Percentiles rank a stretch among this genome's conserved stretches.
Conservation (phyloP, 192 early-diverging fungal genomes). For the Rhizophagus clarus region DNA sequence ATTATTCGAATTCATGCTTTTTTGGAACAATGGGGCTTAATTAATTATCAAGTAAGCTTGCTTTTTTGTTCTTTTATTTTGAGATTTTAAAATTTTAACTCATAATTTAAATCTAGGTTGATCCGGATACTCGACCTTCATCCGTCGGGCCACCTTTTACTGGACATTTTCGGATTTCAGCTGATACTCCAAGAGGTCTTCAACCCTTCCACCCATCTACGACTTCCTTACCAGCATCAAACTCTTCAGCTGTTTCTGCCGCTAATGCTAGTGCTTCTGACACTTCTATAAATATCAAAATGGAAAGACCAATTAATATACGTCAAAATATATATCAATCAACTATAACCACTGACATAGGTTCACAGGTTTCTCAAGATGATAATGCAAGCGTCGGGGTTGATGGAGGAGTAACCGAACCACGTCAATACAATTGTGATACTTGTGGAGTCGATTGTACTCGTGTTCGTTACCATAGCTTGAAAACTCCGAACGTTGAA, state of each 20-base stretch:
- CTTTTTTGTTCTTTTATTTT: neutral
- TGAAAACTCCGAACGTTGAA: conserved; percentile 70
- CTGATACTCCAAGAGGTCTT: conserved; percentile 84
- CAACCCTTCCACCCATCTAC: conserved; percentile 78
- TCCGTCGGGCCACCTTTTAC: conserved; percentile 92
- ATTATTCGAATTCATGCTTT: conserved; percentile 99
- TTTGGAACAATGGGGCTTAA: conserved; percentile 98
- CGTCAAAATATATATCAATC: conserved; percentile 57
- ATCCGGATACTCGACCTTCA: conserved; percentile 91
- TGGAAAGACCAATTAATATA: conserved; percentile 52
- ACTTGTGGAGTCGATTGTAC: conserved; percentile 89
- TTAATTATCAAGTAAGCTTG: conserved; percentile 88
- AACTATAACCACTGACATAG: conserved; percentile 29
- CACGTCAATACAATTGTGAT: conserved; percentile 64
- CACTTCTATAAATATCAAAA: conserved; percentile 29
- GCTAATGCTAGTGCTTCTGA: conserved; percentile 26
- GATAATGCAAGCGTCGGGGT: conserved; percentile 44
- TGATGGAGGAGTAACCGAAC: conserved; percentile 32
- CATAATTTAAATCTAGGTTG: conserved; percentile 58
- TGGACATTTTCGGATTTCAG: conserved; percentile 96
- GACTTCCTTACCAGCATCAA: conserved; percentile 32
- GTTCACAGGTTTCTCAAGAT: conserved; percentile 40
- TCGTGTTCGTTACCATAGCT: conserved; percentile 76
- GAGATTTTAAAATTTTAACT: neutral
- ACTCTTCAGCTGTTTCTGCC: conserved; percentile 32